These are phyloP conservation scores for Xylariaceae sp. DNA, from an alignment of 2,329 filamentous ascomycete species.

Conservation along the genomic window DNA sequence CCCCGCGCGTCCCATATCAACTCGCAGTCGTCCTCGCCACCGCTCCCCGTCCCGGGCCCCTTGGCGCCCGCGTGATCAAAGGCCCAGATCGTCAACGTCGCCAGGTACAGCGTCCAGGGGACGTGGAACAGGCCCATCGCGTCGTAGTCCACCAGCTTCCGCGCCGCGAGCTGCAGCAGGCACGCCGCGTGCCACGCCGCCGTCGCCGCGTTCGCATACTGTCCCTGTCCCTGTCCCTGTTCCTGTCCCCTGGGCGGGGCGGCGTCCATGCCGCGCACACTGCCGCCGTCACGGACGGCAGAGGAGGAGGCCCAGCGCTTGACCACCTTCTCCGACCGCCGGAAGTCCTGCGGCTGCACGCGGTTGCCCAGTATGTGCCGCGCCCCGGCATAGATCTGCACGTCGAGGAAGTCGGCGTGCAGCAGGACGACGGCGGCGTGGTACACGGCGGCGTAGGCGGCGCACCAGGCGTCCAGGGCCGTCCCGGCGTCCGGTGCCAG, in stretches of 20 bases:
- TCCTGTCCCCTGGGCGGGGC: too few species aligned
- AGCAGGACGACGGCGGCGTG: slow-evolving; percentile 54
- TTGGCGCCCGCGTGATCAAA: slow-evolving; percentile 41
- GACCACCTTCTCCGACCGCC: slow-evolving; percentile 45
- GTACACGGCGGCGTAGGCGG: slow-evolving; percentile 51
- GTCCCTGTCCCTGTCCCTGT: slow-evolving; percentile 1
- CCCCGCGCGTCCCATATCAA: slow-evolving; percentile 45
- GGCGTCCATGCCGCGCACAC: slow-evolving; percentile 5
- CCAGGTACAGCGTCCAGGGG: slow-evolving; percentile 58
- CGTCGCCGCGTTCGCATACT: slow-evolving; percentile 29
- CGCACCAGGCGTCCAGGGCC: slow-evolving; percentile 36
- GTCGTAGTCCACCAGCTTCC: slow-evolving; percentile 42
- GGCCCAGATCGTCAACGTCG: slow-evolving; percentile 54
- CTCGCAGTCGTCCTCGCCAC: slow-evolving; percentile 37
- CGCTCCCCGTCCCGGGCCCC: slow-evolving; percentile 14
- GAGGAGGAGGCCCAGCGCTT: slow-evolving; percentile 40
- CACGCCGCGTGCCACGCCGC: slow-evolving; percentile 51
- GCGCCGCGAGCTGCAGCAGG: slow-evolving; percentile 45
- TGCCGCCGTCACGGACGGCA: slow-evolving; percentile 14
- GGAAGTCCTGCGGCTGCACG: slow-evolving; percentile 45
- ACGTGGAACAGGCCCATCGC: slow-evolving; percentile 54
- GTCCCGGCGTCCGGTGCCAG: slow-evolving; percentile 19
- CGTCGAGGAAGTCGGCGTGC: slow-evolving; percentile 54
- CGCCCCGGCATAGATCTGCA: slow-evolving; percentile 59
- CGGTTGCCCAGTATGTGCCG: slow-evolving; percentile 54